Evolutionary conservation across 495 filamentous ascomycete species (phyloP).

Genomic region (Penicillium parvum): DNA sequence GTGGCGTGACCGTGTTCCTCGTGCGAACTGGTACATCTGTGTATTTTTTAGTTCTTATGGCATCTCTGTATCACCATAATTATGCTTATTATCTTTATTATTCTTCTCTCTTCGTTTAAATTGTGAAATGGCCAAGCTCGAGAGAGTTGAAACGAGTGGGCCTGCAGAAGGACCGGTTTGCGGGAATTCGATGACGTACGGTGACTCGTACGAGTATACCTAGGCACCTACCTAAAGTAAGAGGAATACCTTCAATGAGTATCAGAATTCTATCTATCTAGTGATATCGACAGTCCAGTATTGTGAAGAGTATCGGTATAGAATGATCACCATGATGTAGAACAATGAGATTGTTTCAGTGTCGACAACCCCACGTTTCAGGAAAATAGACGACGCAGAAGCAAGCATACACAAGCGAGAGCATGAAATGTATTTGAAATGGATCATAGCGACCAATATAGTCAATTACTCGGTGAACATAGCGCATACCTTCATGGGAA

Average conservation of each 20-base stretch:
- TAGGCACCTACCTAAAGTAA: no score
- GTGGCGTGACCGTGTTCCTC: not conserved
- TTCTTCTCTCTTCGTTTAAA: not conserved
- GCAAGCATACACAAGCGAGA: constrained; percentile 2
- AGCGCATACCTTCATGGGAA: no score
- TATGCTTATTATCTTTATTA: not conserved
- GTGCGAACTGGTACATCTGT: not conserved
- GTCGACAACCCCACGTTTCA: constrained; percentile 18
- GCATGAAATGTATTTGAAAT: not conserved
- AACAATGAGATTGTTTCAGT: not conserved
- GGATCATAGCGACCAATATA: not conserved
- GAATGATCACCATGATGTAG: no score
- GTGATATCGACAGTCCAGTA: no score
- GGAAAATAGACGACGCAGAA: constrained; percentile 14
- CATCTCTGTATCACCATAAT: not conserved
- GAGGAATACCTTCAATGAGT: no score
- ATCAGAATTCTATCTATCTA: no score
- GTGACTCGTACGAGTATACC: not conserved
- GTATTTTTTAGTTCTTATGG: not conserved
- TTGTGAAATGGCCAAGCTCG: not conserved
- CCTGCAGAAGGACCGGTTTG: not conserved
- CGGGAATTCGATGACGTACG: not conserved
- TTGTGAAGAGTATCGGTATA: no score
- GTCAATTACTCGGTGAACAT: no score
- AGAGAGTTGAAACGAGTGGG: not conserved